These are phyloP conservation scores for Aureococcus anophagefferens DNA, from an alignment of 108 stramenopile species.

Conservation along the genomic window DNA sequence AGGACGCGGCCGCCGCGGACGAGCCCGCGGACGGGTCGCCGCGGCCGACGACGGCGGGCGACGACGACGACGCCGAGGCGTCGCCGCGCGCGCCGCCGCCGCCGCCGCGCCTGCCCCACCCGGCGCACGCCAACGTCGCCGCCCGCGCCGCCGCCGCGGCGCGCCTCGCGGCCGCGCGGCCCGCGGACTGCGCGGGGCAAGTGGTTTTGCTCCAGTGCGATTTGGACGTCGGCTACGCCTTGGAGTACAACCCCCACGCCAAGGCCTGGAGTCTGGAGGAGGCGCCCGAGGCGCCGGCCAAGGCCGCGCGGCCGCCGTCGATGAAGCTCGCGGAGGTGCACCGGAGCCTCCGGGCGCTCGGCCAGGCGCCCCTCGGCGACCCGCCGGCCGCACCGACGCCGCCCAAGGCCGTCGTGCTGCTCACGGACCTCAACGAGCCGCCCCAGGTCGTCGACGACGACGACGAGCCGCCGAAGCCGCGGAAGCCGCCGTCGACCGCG, in stretches of 20 bases:
- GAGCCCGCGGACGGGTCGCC: not conserved
- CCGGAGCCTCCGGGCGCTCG: too few relatives aligned
- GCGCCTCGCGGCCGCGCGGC: not conserved
- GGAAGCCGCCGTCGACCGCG: too few relatives aligned
- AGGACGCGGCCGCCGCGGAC: not conserved
- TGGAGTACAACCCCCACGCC: too few relatives aligned
- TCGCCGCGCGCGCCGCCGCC: not conserved
- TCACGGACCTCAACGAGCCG: not conserved
- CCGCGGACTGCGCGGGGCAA: not conserved
- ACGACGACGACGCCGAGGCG: not conserved
- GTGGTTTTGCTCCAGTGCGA: not conserved
- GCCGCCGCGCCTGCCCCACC: not conserved
- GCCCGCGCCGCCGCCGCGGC: not conserved
- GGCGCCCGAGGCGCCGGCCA: too few relatives aligned
- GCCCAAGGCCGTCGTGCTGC: not conserved
- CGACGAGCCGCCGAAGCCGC: too few relatives aligned
- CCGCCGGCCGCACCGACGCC: too few relatives aligned
- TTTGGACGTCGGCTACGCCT: not conserved
- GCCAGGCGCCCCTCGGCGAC: too few relatives aligned
- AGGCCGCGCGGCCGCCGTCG: too few relatives aligned
- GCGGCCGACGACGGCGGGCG: too few relatives aligned
- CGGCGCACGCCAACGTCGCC: not conserved
- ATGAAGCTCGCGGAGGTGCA: too few relatives aligned
- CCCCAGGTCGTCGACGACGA: too few relatives aligned
- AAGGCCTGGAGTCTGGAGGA: too few relatives aligned